Base-by-base conservation (phyloP, 192 early-diverging fungal species). In the Coemansia sp. region DNA sequence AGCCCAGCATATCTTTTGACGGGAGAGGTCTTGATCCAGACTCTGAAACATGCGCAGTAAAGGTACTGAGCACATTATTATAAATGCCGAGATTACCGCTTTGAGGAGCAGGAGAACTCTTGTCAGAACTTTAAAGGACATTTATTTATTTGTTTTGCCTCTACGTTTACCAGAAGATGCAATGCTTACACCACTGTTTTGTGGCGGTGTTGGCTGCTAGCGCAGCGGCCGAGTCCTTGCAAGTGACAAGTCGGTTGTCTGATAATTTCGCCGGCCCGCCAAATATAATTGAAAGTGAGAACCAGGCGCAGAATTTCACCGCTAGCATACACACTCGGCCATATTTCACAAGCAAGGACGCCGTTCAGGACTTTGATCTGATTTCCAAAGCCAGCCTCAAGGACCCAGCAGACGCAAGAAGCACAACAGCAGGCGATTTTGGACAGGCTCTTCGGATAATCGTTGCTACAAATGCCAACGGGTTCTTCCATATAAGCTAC, bases 401-500 rank as follows among this genome's bases (percentile, higher is more conserved):
- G 2, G 32, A 27, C 29, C 12, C 53, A 14, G 0, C 15, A 31
- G 12, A 7, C 53, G 12, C 53, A 60, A n/a, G n/a, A 8, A 14
- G 17, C 31, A 34, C n/a, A 27, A 5, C 11, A 12, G 29, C 63
- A 25, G 63, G 23, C 42, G 42, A 12, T 15, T 46, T 64, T 42
- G 17, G 34, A n/a, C 44, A 21, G n/a, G 6, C 31, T 1, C 23
- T 64, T 21, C 17, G 17, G 5, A 51, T 70, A 8, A 25, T 81
- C 44, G 38, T 81, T 7, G 65, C 41, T 12, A 70, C 59, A 58
- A 81, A 81, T 48, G 70, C 74, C 61, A 58, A 67, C 29, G 66
- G 78, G 4, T 75, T 81, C 32, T 72, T 81, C 14, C 36, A 67
- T 14, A 81, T 76, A 8, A 32, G 38, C 32, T 80, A 75, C 25